These are phyloP conservation scores for Rhytidiadelphus loreus DNA, from an alignment of 225 moss, liverwort and hornwort species.

Conservation along the genomic window DNA sequence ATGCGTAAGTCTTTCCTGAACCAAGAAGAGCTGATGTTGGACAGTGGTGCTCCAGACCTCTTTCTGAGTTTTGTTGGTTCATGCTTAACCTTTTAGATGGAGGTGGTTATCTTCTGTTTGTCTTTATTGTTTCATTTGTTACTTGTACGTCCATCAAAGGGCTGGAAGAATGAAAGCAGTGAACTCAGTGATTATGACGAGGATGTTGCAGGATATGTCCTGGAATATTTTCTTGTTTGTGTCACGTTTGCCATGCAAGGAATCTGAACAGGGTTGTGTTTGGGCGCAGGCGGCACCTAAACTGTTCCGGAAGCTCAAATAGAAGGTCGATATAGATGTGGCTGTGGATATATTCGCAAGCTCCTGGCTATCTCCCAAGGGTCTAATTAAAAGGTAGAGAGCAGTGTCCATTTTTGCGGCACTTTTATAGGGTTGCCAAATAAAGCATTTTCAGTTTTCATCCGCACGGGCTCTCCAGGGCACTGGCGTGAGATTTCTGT, in stretches of 20 bases:
- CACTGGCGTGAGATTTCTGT: background rate
- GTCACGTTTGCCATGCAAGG: background rate
- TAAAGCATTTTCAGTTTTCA: background rate
- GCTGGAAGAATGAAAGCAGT: background rate
- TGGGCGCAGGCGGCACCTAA: constrained; percentile 40
- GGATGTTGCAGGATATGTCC: background rate
- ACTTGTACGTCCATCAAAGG: background rate
- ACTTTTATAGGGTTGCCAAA: constrained; percentile 12
- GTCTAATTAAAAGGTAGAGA: background rate
- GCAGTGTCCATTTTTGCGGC: constrained; percentile 12
- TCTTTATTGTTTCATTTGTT: background rate
- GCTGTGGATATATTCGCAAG: background rate
- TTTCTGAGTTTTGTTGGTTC: background rate
- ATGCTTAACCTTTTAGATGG: background rate
- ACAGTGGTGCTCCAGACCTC: background rate
- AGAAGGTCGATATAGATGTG: background rate
- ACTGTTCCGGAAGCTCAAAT: constrained; percentile 48
- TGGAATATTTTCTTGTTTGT: background rate
- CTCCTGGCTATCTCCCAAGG: background rate
- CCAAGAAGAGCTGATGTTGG: background rate
- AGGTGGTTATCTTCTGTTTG: background rate
- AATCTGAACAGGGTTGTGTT: background rate
- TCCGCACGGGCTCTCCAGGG: background rate
- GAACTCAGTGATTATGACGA: background rate
- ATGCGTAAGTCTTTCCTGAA: constrained; percentile 27